A percentile compares a stretch with the other conserved stretches of the same genome.
phyloP scores from a whole-genome alignment of 2,329 filamentous ascomycete genomes.

The Ophiocordyceps camponoti-leonardi region DNA sequence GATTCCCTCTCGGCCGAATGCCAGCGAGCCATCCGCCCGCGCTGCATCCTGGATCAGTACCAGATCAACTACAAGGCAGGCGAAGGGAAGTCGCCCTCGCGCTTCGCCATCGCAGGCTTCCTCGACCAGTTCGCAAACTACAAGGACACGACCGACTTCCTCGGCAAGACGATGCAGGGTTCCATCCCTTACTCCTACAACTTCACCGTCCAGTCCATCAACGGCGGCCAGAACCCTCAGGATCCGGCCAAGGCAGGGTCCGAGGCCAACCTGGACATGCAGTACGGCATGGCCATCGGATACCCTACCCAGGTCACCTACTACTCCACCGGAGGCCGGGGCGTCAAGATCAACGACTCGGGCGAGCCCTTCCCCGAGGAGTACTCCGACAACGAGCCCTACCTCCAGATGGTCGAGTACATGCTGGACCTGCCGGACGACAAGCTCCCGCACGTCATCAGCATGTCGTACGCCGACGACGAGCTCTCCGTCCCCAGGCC shows the following conservation, averaged over 20 bases:
- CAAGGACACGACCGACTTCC: conserved; percentile 21
- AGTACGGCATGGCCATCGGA: conserved; percentile 28
- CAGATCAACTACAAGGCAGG: conserved; percentile 21
- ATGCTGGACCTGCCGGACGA: conserved; percentile 25
- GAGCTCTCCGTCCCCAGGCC: conserved; percentile 33
- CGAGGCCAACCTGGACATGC: conserved; percentile 30
- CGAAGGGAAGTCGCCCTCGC: conserved; percentile 15
- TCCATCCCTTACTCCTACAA: conserved; percentile 19
- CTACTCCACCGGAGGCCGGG: conserved; percentile 27
- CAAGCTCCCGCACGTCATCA: conserved; percentile 36
- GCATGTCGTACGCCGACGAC: conserved; percentile 40
- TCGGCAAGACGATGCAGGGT: conserved; percentile 16
- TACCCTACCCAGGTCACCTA: conserved; percentile 26
- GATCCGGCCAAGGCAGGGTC: conserved; percentile 16
- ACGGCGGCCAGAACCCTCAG: conserved; percentile 27
- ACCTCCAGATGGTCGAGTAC: conserved; percentile 33
- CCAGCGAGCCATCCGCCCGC: conserved; percentile 14
- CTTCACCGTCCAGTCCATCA: conserved; percentile 21
- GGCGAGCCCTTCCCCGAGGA: conserved; percentile 15
- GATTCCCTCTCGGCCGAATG: conserved; percentile 1
- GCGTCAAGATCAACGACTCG: conserved; percentile 19
- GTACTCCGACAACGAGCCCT: conserved; percentile 34
- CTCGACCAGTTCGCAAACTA: conserved; percentile 29
- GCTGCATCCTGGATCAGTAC: conserved; percentile 26
- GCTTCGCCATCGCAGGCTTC: conserved; percentile 30